Evolutionary conservation across 345 rosid species (phyloP), one percentile per base, ranked within the genome.

Genomic region (Linum usitatissimum): DNA sequence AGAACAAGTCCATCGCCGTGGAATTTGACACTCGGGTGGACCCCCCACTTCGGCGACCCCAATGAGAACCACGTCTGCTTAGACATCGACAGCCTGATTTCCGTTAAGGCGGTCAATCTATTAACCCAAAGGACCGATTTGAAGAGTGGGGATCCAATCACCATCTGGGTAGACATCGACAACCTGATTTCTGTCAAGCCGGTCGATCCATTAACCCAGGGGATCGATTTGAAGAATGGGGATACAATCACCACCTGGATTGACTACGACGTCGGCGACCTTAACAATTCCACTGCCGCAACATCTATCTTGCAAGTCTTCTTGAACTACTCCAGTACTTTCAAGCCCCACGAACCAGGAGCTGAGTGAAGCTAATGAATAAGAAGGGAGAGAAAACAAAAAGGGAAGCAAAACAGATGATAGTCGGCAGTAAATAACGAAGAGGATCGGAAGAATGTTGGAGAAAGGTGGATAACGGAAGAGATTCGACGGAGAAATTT

Each of bases 1-100:
- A 85, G 80, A 88, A 86, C 71, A 79, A 62, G 31, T 94, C 90
- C 77, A 77, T 94, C 2, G 99, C 95, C 2, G 20, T 90, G 28
- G 97, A 94, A 49, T 90, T 94, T 64, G 99, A 90, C 30, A 88
- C 97, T 4, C 81, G 74, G 64, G 59, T 78, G 19, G 96, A 90
- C 88, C 55, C 53, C 82, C 30, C 74, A 75, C 36, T 88, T 90
- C 75, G 66, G 71, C 42, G 95, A 90, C 51, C 95, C 95, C 0
- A 77, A 71, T 66, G 83, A 75, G 18, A 83, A 94, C 59, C 97
- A 94, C 66, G 64, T 87, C 9, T 92, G 95, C 0, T 64, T 93
- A 45, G 99, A 90, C 66, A 79, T 90, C 39, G 81, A 90, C 30
- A 81, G 81, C 20, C 76, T 94, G 31, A 75, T 68, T 38, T 94